phyloP scores from a whole-genome alignment of 257 asterid genomes.

The Rauvolfia tetraphylla region DNA sequence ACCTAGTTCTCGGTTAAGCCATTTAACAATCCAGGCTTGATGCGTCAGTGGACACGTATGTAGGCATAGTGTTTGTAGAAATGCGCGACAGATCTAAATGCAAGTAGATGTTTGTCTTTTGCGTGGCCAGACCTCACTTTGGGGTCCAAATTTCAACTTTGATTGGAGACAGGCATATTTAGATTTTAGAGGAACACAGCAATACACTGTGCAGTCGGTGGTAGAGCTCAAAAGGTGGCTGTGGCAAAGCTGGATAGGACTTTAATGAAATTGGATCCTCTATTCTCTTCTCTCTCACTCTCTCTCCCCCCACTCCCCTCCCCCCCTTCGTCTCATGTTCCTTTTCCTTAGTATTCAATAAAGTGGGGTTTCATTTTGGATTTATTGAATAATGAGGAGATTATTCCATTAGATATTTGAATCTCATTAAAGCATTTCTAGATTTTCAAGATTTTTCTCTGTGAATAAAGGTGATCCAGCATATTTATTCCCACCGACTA shows the following conservation, averaged over 20 bases:
- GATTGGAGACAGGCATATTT: neutral
- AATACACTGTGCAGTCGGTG: neutral
- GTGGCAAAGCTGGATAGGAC: neutral
- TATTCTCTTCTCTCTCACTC: neutral
- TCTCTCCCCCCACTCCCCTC: too few species aligned
- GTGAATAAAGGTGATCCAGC: neutral
- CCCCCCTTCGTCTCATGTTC: too few species aligned
- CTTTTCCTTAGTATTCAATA: too few species aligned
- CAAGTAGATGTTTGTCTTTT: constrained; percentile 5
- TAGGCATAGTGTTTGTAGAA: neutral
- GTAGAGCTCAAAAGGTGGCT: neutral
- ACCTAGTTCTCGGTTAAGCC: too few species aligned
- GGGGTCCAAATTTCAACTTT: neutral
- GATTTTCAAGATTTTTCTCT: neutral
- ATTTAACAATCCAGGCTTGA: neutral
- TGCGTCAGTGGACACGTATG: neutral
- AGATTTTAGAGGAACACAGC: neutral
- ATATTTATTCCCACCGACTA: too few species aligned
- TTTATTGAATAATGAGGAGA: neutral
- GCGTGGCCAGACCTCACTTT: neutral
- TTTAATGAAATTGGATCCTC: constrained; percentile 5
- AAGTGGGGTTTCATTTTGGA: neutral
- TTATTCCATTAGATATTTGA: neutral
- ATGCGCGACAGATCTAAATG: constrained; percentile 9
- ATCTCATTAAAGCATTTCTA: neutral